Evolutionary conservation across 495 filamentous ascomycete species (phyloP).

Genomic region (Neurospora terricola): DNA sequence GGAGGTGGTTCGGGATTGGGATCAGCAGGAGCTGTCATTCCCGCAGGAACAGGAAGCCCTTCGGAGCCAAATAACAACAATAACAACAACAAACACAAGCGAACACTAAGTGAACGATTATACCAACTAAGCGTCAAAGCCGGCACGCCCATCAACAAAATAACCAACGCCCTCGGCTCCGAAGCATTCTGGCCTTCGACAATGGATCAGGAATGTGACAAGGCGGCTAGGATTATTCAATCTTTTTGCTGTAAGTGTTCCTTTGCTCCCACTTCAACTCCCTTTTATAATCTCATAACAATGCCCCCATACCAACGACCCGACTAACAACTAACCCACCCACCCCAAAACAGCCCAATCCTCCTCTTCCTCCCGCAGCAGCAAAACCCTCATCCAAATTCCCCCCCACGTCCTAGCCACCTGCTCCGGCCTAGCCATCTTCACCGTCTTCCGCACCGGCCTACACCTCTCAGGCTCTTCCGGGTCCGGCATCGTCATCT

Average conservation of each 20-base stretch:
- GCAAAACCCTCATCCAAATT: slow-evolving; percentile 52
- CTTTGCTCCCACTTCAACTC: no score
- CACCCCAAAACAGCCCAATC: background rate
- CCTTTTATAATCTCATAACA: no score
- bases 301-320: no score
- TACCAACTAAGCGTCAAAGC: slow-evolving; percentile 21
- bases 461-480: slow-evolving; percentile 73
- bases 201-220: slow-evolving; percentile 72
- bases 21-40: background rate
- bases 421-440: slow-evolving; percentile 70
- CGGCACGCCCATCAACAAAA: slow-evolving; percentile 60
- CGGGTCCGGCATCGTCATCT: slow-evolving; percentile 63
- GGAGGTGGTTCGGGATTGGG: background rate
- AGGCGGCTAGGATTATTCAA: slow-evolving; percentile 68
- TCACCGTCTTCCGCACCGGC: slow-evolving; percentile 75
- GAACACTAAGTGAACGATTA: slow-evolving; percentile 16
- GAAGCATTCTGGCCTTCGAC: slow-evolving; percentile 78
- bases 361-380: background rate
- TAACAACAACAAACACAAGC: slow-evolving; percentile 4
- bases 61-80: background rate
- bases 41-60: background rate
- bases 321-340: no score
- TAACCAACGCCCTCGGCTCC: slow-evolving; percentile 62
- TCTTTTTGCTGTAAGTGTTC: slow-evolving; percentile 52
- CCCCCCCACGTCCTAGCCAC: slow-evolving; percentile 57